These are phyloP conservation scores for Boletus fagicola DNA, from an alignment of 768 basidiomycete species.

Conservation along the genomic window DNA sequence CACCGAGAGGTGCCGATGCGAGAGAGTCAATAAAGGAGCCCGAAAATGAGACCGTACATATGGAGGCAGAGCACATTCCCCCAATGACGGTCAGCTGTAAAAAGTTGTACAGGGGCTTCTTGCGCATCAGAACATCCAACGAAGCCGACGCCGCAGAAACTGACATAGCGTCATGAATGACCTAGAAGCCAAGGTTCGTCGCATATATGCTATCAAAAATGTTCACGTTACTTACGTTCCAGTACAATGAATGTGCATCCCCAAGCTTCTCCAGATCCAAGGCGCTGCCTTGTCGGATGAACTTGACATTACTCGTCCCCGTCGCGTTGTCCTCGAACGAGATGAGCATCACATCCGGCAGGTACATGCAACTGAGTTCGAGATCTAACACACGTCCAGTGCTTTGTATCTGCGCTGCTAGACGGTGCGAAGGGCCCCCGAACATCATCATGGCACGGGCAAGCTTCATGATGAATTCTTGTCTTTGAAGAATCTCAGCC, in stretches of 20 bases:
- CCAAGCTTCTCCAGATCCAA: constrained; percentile 77
- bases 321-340: constrained; percentile 80
- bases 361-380: constrained; percentile 67
- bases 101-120: constrained; percentile 57
- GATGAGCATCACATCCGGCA: constrained; percentile 74
- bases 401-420: constrained; percentile 77
- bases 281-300: constrained; percentile 68
- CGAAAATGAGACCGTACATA: constrained; percentile 68
- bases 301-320: constrained; percentile 77
- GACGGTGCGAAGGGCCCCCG: constrained; percentile 78
- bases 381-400: constrained; percentile 79
- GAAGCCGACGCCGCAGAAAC: constrained; percentile 69
- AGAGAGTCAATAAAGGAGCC: constrained; percentile 79
- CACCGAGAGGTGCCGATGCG: constrained; percentile 71
- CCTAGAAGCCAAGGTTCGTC: constrained; percentile 37
- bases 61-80: constrained; percentile 72
- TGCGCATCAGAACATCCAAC: constrained; percentile 73
- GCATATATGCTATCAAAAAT: not conserved
- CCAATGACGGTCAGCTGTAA: constrained; percentile 69
- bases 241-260: constrained; percentile 69
- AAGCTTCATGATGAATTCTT: constrained; percentile 84
- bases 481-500: constrained; percentile 75
- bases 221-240: constrained; percentile 47
- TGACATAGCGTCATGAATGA: constrained; percentile 79
- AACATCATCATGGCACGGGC: constrained; percentile 89